phyloP scores from a whole-genome alignment of 2,329 filamentous ascomycete genomes.

The Ceratocystis diversiconidia region DNA sequence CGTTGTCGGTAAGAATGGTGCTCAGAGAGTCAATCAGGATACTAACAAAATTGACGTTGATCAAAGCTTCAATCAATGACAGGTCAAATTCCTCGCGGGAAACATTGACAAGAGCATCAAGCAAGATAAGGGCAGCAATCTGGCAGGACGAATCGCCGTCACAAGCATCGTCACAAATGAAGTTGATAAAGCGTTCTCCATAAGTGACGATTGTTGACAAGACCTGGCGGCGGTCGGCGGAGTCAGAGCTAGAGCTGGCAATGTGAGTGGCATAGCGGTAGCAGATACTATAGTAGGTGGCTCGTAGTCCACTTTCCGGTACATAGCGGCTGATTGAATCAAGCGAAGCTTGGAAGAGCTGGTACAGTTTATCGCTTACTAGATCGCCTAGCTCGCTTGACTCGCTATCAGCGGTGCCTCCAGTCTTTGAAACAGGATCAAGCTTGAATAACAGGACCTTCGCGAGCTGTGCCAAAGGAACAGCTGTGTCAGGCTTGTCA shows the following conservation, averaged over 20 bases:
- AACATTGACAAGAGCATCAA: constrained; percentile 62
- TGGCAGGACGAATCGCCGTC: constrained; percentile 69
- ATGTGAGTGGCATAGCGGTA: constrained; percentile 71
- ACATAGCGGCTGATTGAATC: constrained; percentile 63
- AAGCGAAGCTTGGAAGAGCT: constrained; percentile 79
- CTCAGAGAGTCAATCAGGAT: constrained; percentile 81
- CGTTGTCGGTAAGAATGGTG: constrained; percentile 53
- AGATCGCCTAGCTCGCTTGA: constrained; percentile 47
- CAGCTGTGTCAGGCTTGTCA: constrained; percentile 53
- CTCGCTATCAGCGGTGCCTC: not conserved
- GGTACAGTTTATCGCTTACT: constrained; percentile 76
- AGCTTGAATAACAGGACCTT: constrained; percentile 59
- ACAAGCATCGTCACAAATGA: constrained; percentile 86
- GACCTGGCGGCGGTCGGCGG: constrained; percentile 41
- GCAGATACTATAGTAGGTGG: constrained; percentile 82
- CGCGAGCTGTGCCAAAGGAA: constrained; percentile 64
- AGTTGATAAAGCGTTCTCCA: constrained; percentile 68
- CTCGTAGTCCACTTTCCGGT: constrained; percentile 56
- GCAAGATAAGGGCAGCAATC: constrained; percentile 71
- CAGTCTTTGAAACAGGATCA: constrained; percentile 32
- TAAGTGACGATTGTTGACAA: constrained; percentile 55
- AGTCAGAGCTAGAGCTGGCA: constrained; percentile 30
- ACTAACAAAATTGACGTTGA: constrained; percentile 77
- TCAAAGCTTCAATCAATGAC: constrained; percentile 64
- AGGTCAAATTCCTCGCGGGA: constrained; percentile 57